Evolutionary conservation across 1,284 basidiomycete species (phyloP).

Genomic region (Fomitopsis betulina): DNA sequence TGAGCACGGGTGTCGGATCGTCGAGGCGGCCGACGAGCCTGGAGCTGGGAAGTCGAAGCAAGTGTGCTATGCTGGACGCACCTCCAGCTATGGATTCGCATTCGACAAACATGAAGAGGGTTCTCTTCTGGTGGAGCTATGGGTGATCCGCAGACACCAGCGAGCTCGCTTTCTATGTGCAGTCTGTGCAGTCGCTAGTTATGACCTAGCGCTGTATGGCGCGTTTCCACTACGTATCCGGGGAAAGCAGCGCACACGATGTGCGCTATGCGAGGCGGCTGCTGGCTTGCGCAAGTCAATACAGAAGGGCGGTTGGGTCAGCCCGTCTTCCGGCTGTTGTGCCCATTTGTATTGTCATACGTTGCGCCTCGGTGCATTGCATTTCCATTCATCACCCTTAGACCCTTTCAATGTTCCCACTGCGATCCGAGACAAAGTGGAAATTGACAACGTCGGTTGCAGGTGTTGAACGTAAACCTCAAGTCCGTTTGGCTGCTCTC

Average conservation of each 20-base stretch:
- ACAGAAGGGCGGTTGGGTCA: no score
- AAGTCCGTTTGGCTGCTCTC: conserved; percentile 75
- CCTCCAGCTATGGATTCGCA: no score
- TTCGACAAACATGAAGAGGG: no score
- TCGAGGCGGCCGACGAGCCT: no score
- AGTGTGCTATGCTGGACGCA: no score
- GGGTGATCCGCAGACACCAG: no score
- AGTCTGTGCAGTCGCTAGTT: background rate
- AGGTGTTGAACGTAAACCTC: conserved; percentile 78
- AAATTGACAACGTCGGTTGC: background rate
- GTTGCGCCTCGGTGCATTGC: background rate
- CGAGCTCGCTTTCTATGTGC: background rate
- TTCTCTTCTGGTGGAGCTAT: no score
- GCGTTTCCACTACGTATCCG: background rate
- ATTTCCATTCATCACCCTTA: background rate
- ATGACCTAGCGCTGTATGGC: background rate
- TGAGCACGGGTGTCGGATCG: no score
- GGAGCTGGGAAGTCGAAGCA: no score
- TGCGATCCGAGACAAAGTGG: background rate
- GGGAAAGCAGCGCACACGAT: background rate
- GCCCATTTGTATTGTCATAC: background rate
- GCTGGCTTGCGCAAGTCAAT: background rate
- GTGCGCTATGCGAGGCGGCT: background rate
- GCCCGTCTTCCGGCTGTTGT: background rate
- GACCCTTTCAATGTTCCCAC: background rate